Conservation (phyloP, 176 grass and related monocot genomes). For the Areca catechu region DNA sequence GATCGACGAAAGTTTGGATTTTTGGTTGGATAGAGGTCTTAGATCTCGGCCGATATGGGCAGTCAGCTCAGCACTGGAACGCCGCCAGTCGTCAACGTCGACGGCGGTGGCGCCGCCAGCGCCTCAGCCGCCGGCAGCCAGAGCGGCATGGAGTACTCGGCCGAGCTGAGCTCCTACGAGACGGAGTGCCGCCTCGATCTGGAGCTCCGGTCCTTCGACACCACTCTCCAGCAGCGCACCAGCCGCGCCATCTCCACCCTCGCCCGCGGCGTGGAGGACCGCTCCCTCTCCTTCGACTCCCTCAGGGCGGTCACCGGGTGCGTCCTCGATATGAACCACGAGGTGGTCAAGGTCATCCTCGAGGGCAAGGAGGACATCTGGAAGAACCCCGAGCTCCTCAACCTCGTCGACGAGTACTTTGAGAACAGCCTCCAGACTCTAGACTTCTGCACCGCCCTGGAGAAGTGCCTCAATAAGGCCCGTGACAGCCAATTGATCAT, state of each 20-base stretch:
- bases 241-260: constrained; percentile 79
- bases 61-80: constrained; percentile 16
- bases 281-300: constrained; percentile 67
- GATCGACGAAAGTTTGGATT: constrained; percentile 5
- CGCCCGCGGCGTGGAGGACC: constrained; percentile 75
- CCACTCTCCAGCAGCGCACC: constrained; percentile 70
- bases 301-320: constrained; percentile 78
- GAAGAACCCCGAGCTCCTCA: constrained; percentile 76
- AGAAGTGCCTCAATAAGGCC: constrained; percentile 92
- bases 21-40: no score
- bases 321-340: constrained; percentile 99
- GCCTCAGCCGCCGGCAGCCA: no score
- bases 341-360: constrained; percentile 79
- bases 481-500: constrained; percentile 84
- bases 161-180: constrained; percentile 83
- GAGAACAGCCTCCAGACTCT: constrained; percentile 89
- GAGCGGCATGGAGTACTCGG: constrained; percentile 2
- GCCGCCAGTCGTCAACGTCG: constrained; percentile 51
- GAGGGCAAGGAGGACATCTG: constrained; percentile 95
- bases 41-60: constrained; percentile 21
- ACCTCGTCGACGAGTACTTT: constrained; percentile 93
- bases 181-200: constrained; percentile 76
- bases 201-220: constrained; percentile 78
- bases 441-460: constrained; percentile 89
- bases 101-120: constrained; percentile 38